phyloP scores from a whole-genome alignment of 805 yeast genomes.

The Saccharomycopsis guyanensis region DNA sequence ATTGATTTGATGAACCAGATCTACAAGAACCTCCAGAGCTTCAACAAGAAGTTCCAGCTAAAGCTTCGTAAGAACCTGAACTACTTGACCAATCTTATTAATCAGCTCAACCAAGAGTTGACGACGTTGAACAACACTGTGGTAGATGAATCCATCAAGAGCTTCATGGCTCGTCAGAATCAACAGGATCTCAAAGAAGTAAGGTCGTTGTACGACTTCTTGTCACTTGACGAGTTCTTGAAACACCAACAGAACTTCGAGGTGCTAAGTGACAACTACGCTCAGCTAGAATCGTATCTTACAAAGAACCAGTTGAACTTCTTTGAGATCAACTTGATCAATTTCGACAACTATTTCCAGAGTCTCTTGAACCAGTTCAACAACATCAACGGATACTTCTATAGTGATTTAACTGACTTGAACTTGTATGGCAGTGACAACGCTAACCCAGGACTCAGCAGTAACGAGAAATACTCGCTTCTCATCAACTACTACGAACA shows the following conservation, averaged over 20 bases:
- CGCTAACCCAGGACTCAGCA: conserved; percentile 5
- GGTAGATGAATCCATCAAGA: conserved; percentile 7
- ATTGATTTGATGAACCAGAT: conserved; percentile 17
- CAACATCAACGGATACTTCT: conserved; percentile 14
- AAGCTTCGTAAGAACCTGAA: conserved; percentile 12
- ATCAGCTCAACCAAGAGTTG: conserved; percentile 8
- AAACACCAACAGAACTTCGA: conserved; percentile 19
- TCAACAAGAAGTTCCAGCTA: conserved; percentile 13
- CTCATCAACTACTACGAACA: conserved; percentile 18
- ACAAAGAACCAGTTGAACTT: conserved; percentile 16
- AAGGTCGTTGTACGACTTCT: conserved; percentile 17
- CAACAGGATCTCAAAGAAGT: neutral
- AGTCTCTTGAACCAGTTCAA: conserved; percentile 14
- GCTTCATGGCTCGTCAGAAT: conserved; percentile 1
- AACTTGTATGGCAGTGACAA: conserved; percentile 15
- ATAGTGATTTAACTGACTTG: conserved; percentile 17
- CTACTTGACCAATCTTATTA: conserved; percentile 10
- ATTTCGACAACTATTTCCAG: conserved; percentile 15
- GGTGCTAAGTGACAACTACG: conserved; percentile 10
- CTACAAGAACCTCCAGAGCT: conserved; percentile 8
- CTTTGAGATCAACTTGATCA: conserved; percentile 14
- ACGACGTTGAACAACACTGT: conserved; percentile 15
- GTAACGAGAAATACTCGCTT: conserved; percentile 18
- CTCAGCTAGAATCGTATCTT: conserved; percentile 4
- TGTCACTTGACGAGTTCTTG: conserved; percentile 18